Percentiles rank a stretch among this genome's conserved stretches.
phyloP scores from a whole-genome alignment of 2,329 filamentous ascomycete species.

The Tolypocladium album region DNA sequence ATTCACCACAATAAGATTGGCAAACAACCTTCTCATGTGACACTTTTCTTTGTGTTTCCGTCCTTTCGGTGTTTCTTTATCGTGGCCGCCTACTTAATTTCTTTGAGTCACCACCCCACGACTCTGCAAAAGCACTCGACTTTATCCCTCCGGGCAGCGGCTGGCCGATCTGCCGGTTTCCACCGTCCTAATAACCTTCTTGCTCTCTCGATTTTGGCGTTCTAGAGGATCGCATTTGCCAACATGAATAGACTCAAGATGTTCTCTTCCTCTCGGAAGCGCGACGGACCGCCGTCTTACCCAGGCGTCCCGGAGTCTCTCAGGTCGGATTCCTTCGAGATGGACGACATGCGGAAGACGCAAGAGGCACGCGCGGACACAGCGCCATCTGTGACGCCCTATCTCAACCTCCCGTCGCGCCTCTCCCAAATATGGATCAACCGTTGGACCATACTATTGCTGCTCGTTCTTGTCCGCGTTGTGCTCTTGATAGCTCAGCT shows the following conservation, averaged over 20 bases:
- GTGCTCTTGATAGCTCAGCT: slow-evolving; percentile 66
- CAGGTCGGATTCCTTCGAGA: slow-evolving; percentile 24
- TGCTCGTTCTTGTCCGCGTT: slow-evolving; percentile 75
- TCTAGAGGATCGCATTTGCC: background rate
- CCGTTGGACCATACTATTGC: slow-evolving; percentile 83
- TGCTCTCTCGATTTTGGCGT: background rate
- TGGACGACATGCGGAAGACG: slow-evolving; percentile 18
- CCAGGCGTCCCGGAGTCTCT: slow-evolving; percentile 27
- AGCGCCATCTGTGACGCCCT: slow-evolving; percentile 69
- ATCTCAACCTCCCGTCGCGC: slow-evolving; percentile 79
- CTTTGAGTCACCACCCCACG: background rate
- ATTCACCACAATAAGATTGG: background rate
- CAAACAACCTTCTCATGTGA: background rate
- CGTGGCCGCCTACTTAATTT: background rate
- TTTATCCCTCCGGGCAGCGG: background rate
- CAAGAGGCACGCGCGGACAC: slow-evolving; percentile 37
- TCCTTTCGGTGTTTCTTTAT: background rate
- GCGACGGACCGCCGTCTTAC: slow-evolving; percentile 18
- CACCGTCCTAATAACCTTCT: background rate
- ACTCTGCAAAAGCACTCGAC: background rate
- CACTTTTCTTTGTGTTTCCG: background rate
- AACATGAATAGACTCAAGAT: slow-evolving; percentile 20
- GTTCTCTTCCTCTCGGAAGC: slow-evolving; percentile 23
- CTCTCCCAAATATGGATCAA: slow-evolving; percentile 97
- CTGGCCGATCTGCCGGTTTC: background rate